phyloP scores from a whole-genome alignment of 2,329 filamentous ascomycete species.

The Taxawa tesnikishii region DNA sequence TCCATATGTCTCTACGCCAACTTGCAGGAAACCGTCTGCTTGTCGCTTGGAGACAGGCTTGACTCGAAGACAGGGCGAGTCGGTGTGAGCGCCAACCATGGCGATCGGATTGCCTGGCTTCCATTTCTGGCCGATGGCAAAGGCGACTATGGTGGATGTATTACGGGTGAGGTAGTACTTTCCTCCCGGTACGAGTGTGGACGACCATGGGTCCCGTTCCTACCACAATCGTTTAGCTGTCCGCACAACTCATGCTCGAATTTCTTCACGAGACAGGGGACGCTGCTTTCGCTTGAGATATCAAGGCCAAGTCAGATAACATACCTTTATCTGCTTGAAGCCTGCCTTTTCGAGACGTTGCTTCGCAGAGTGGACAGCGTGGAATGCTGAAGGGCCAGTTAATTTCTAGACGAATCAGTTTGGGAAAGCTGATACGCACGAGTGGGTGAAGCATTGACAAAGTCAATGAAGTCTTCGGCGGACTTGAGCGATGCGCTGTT shows the following conservation, averaged over 20 bases:
- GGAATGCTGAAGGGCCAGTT: constrained; percentile 55
- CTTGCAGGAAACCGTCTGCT: constrained; percentile 77
- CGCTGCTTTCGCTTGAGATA: too few relatives aligned
- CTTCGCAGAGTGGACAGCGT: constrained; percentile 74
- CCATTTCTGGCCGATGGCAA: constrained; percentile 85
- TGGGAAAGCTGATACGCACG: constrained; percentile 53
- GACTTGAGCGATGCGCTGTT: constrained; percentile 28
- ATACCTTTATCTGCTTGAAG: constrained; percentile 68
- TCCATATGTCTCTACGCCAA: constrained; percentile 93
- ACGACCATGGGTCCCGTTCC: constrained; percentile 83
- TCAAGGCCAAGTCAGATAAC: too few relatives aligned
- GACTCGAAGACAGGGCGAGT: constrained; percentile 81
- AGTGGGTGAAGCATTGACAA: constrained; percentile 88
- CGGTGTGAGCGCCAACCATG: constrained; percentile 93
- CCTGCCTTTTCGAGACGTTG: constrained; percentile 68
- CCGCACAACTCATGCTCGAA: constrained; percentile 76
- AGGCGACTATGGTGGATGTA: constrained; percentile 81
- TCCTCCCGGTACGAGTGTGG: constrained; percentile 67
- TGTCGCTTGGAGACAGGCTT: constrained; percentile 91
- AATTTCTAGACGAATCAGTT: too few relatives aligned
- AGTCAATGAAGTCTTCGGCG: constrained; percentile 78
- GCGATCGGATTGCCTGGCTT: constrained; percentile 78
- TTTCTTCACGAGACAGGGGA: too few relatives aligned
- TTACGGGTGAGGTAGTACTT: constrained; percentile 97
- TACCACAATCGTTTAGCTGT: constrained; percentile 69